Evolutionary conservation across 1,284 basidiomycete species (phyloP).

Genomic region (Phlebopus sp.): DNA sequence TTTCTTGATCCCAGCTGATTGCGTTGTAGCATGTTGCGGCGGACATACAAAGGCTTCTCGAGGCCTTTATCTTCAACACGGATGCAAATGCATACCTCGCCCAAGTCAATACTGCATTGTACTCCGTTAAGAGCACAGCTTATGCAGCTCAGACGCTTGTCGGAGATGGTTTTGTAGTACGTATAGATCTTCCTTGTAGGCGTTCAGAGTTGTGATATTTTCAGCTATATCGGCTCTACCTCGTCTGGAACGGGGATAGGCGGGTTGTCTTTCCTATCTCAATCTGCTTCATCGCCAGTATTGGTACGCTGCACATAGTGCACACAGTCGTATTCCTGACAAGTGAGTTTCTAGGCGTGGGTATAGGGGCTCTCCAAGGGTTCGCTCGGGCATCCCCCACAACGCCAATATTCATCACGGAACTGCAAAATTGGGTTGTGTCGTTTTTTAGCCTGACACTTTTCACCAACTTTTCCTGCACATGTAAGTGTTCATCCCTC

Average conservation of each 20-base stretch:
- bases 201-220: background rate
- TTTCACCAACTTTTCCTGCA: conserved; percentile 36
- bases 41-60: conserved; percentile 9
- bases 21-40: conserved; percentile 9
- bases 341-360: conserved; percentile 13
- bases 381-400: conserved; percentile 17
- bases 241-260: conserved; percentile 26
- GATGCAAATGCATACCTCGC: conserved; percentile 14
- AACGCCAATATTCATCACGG: conserved; percentile 10
- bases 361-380: conserved; percentile 21
- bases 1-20: no score
- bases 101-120: conserved; percentile 29
- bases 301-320: conserved; percentile 16
- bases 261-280: conserved; percentile 21
- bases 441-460: conserved; percentile 38
- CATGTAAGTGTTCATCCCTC: conserved; percentile 22
- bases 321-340: background rate
- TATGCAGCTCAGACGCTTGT: conserved; percentile 34
- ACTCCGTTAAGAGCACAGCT: conserved; percentile 29
- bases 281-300: conserved; percentile 26
- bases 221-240: conserved; percentile 29
- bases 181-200: conserved; percentile 2
- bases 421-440: conserved; percentile 33
- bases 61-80: conserved; percentile 5
- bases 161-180: conserved; percentile 34